Percentiles rank a stretch among this genome's conserved stretches.
phyloP scores from a whole-genome alignment of 2,329 filamentous ascomycete species.

The Sporothrix protearum region DNA sequence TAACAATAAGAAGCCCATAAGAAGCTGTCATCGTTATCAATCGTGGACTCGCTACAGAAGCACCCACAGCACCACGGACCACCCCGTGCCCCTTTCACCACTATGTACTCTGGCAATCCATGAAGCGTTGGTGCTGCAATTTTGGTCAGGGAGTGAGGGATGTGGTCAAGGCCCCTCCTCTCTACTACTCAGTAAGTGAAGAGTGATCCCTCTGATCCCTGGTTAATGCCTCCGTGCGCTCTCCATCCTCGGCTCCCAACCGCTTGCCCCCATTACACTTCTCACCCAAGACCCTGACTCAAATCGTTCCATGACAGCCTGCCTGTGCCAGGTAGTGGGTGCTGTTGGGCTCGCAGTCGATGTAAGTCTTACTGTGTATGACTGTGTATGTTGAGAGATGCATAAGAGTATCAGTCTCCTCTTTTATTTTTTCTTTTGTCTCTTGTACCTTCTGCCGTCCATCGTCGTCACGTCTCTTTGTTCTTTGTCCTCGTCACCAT shows the following conservation, averaged over 20 bases:
- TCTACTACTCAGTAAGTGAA: not conserved
- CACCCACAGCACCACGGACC: not conserved
- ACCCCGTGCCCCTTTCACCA: not conserved
- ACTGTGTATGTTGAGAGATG: not conserved
- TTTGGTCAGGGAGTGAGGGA: not conserved
- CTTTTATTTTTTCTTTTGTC: not conserved
- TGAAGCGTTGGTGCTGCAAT: slow-evolving; percentile 14
- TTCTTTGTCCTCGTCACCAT: not conserved
- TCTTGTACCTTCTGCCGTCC: not conserved
- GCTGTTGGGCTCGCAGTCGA: not conserved
- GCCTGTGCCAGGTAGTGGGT: not conserved
- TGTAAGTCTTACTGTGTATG: too few relatives aligned
- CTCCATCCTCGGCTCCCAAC: not conserved
- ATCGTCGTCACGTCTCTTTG: not conserved
- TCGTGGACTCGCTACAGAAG: not conserved
- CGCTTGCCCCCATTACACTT: not conserved
- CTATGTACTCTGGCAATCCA: not conserved
- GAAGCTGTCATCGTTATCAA: not conserved
- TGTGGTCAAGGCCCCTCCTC: not conserved
- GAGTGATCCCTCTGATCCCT: not conserved
- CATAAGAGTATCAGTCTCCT: slow-evolving; percentile 9
- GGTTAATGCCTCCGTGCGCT: not conserved
- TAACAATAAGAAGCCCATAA: not conserved
- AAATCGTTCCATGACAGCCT: slow-evolving; percentile 9
- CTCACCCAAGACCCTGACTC: slow-evolving; percentile 3